Evolutionary conservation across 2,329 filamentous ascomycete genomes (phyloP).

Genomic region (Boeremia exigua): DNA sequence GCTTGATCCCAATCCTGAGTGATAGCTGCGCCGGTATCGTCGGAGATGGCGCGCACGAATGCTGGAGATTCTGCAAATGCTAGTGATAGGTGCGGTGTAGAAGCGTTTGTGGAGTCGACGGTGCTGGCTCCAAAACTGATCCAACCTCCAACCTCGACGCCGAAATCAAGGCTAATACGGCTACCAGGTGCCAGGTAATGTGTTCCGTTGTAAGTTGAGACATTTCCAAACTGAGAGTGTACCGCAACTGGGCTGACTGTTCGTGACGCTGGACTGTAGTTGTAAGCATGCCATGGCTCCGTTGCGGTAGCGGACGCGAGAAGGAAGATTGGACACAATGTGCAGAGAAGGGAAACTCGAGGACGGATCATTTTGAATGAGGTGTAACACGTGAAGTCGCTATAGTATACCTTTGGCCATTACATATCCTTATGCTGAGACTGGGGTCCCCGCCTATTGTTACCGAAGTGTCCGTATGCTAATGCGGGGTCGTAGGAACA

Average conservation of each 20-base stretch:
- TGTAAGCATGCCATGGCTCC: conserved; percentile 19
- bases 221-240: conserved; percentile 12
- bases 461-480: neutral
- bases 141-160: conserved; percentile 23
- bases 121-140: conserved; percentile 13
- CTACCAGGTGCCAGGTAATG: conserved; percentile 3
- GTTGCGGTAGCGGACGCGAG: neutral
- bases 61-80: conserved; percentile 23
- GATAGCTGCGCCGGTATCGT: conserved; percentile 20
- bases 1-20: conserved; percentile 22
- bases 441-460: neutral
- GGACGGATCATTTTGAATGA: neutral
- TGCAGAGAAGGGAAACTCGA: neutral
- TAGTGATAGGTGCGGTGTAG: conserved; percentile 17
- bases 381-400: neutral
- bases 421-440: neutral
- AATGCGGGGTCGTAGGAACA: conserved; percentile 5
- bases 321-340: neutral
- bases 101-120: neutral
- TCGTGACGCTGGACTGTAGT: conserved; percentile 18
- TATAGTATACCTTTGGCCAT: neutral
- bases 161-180: conserved; percentile 21
- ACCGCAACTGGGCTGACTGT: conserved; percentile 13
- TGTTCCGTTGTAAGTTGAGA: conserved; percentile 16
- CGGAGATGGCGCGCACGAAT: conserved; percentile 21